Conservation (phyloP, 2,329 filamentous ascomycete genomes). For the Lachnellula arida region DNA sequence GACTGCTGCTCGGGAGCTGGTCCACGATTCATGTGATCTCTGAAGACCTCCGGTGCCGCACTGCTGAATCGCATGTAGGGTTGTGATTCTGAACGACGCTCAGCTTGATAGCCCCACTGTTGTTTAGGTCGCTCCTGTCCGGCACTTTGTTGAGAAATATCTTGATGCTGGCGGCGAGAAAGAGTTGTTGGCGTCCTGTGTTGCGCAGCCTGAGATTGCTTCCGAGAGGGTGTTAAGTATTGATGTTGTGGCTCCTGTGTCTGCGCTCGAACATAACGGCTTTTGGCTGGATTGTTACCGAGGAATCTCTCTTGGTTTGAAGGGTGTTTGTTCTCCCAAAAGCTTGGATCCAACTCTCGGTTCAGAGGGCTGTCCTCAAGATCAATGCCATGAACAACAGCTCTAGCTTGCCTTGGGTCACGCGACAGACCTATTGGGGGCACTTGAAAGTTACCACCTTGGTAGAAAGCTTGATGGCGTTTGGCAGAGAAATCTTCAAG, state of each 20-base stretch:
- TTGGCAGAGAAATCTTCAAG: slow-evolving; percentile 29
- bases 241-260: not conserved
- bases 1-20: not conserved
- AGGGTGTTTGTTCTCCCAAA: no score
- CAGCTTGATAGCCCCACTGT: not conserved
- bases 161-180: not conserved
- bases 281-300: not conserved
- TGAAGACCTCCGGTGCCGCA: not conserved
- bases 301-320: no score
- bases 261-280: not conserved
- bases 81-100: not conserved
- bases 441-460: slow-evolving; percentile 17
- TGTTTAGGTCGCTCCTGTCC: not conserved
- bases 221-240: not conserved
- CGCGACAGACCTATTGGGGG: no score
- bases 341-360: no score
- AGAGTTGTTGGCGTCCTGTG: not conserved
- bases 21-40: not conserved
- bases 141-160: not conserved
- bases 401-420: no score
- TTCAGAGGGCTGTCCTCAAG: no score
- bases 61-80: not conserved
- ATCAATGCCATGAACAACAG: no score
- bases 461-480: not conserved
- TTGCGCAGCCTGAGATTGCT: not conserved